Base-by-base conservation (phyloP, 805 yeast species). In the Candida patagonica region DNA sequence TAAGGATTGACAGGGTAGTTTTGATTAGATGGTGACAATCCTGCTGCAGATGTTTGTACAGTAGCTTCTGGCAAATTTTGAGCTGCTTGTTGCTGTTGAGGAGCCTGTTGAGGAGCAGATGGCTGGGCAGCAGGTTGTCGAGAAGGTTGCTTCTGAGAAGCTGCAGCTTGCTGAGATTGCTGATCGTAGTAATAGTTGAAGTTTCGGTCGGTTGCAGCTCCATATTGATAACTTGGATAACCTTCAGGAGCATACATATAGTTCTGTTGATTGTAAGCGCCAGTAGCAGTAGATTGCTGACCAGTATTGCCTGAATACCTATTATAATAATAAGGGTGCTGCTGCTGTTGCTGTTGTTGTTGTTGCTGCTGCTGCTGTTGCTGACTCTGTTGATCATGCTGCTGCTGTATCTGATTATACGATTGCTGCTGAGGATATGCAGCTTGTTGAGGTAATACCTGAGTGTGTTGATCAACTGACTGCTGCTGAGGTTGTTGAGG, bases 61-160 rank as follows among this genome's bases (percentile, higher is more conserved):
- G 43, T 25, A 31, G 34, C 44, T 5, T 25, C 37, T n/a, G n/a
- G n/a, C n/a, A n/a, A n/a, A 26, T 58, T 56, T 42, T 62, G 65
- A 41, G 23, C 35, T 3, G 27, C 37, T 38, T 53, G 42, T 38
- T 41, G 46, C 13, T 37, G 42, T 15, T 37, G 47, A 30, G 41
- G 43, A 15, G 16, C 30, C 21, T 42, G 48, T 26, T 36, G 63
- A 15, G 48, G 53, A 37, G 49, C 57, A 12, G 38, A 47, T 41
- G 51, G 60, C 17, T 41, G 26, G 4, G 21, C 37, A 19, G 37
- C 47, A 22, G 29, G 44, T 24, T 37, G 40, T 35, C 40, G 41
- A 34, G 27, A 16, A 10, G 7, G 19, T 8, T 13, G 29, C 19
- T 24, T 15, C 29, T 34, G 37, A 9, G 20, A 26, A 7, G 30